Evolutionary conservation across 148 eudicot genomes (phyloP), one percentile per base, ranked within the genome.

Genomic region (Nepenthes gracilis): DNA sequence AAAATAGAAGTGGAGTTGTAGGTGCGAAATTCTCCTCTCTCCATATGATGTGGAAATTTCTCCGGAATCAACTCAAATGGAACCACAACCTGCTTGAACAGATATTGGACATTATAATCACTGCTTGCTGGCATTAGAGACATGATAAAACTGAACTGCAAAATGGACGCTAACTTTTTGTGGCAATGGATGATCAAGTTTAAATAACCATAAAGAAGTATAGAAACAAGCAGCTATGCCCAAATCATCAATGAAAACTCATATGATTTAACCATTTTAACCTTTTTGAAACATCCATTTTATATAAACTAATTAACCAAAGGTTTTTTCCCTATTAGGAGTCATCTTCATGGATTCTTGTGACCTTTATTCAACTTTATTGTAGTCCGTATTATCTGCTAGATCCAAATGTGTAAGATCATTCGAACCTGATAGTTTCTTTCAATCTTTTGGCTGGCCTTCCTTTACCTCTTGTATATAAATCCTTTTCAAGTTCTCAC

Each of bases 11-110:
- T 55, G 10, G 96, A 88, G n/a, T 68, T 61, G 62, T 76, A 88
- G 4, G 62, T 68, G 37, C 40, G 33, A 7, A n/a, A 58, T 11
- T 64, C 56, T 23, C 47, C 57, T 77, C 58, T 77, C 59, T 36
- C 83, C 86, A 88, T 77, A 70, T 77, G 72, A 65, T 88, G 92
- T 0, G 96, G 92, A 65, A 35, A 85, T 55, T 9, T 48, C 1
- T 72, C 68, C 6, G 80, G 80, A 36, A 7, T 72, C 57, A 77
- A 56, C 0, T 56, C 6, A 1, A 34, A 1, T 1, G 80, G 84
- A 66, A 88, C 43, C 4, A 8, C 57, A 11, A 88, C 85, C 96
- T 88, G 71, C 63, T 64, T 51, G 40, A 0, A 50, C 5, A 52
- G 55, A 15, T 52, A 40, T 2, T 52, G 6, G 6, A 52, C 5